Evolutionary conservation across 2,329 filamentous ascomycete species (phyloP).

Genomic region (Ceratocystis albifundus): DNA sequence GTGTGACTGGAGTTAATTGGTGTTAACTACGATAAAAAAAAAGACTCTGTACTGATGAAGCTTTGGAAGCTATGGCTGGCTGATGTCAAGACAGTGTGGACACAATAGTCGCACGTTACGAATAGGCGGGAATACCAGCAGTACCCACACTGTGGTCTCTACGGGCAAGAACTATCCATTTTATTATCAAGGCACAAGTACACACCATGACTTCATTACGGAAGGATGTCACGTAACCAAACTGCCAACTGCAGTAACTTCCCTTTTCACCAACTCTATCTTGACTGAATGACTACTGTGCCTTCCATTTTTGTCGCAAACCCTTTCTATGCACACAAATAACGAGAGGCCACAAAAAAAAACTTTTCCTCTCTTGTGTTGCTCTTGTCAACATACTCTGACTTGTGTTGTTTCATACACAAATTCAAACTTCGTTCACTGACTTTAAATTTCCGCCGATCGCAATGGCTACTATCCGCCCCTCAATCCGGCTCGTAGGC

Average conservation of each 20-base stretch:
- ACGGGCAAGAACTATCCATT: not conserved
- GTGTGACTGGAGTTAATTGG: not conserved
- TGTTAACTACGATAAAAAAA: not conserved
- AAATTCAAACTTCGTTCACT: not conserved
- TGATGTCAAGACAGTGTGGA: conserved; percentile 19
- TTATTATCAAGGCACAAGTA: not conserved
- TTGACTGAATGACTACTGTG: not conserved
- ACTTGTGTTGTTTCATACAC: not conserved
- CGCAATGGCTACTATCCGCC: conserved; percentile 6
- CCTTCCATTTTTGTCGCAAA: not conserved
- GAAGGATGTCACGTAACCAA: not conserved
- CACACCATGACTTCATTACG: not conserved
- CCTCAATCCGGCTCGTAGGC: not conserved
- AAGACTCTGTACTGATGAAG: not conserved
- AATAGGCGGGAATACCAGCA: not conserved
- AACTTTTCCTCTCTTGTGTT: not conserved
- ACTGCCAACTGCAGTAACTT: not conserved
- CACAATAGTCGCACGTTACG: not conserved
- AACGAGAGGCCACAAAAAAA: not conserved
- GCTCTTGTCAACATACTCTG: not conserved
- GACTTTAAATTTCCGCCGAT: not conserved
- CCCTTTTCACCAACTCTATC: not conserved
- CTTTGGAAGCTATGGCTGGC: conserved; percentile 9
- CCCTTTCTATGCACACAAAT: not conserved
- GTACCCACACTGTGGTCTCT: conserved; percentile 10